Evolutionary conservation across 2,329 filamentous ascomycete genomes (phyloP).

Genomic region (Xylogone sp.): DNA sequence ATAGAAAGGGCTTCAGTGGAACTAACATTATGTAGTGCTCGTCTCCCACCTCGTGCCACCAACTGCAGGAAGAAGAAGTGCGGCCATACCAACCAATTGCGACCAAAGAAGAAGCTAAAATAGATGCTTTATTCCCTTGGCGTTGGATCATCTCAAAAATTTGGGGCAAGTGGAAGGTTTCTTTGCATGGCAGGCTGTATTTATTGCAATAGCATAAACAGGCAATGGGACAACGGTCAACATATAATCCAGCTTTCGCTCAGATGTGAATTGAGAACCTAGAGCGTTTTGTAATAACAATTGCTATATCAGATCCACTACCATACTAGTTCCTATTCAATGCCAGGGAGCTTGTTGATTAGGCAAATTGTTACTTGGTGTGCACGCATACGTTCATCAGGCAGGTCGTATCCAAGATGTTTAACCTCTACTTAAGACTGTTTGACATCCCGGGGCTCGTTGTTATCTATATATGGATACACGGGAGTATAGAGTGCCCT

Average conservation of each 20-base stretch:
- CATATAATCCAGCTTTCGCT: background rate
- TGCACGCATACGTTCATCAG: too few species aligned
- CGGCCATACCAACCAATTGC: constrained; percentile 99
- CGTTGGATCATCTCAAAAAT: constrained; percentile 19
- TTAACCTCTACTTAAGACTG: too few species aligned
- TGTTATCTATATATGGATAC: too few species aligned
- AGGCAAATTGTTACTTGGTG: too few species aligned
- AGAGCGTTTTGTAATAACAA: too few species aligned
- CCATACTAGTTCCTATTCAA: too few species aligned
- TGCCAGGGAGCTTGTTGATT: too few species aligned
- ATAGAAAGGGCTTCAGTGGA: background rate
- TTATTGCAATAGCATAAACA: constrained; percentile 21
- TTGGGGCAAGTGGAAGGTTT: constrained; percentile 13
- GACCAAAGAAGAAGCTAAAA: constrained; percentile 99
- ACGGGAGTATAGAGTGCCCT: too few species aligned
- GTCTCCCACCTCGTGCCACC: constrained; percentile 95
- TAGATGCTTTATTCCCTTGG: constrained; percentile 51
- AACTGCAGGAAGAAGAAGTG: constrained; percentile 99
- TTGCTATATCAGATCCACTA: too few species aligned
- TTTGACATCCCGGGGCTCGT: too few species aligned
- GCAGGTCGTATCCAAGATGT: too few species aligned
- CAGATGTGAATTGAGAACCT: too few species aligned
- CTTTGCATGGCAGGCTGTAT: constrained; percentile 21
- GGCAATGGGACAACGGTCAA: constrained; percentile 15
- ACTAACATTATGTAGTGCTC: constrained; percentile 46